These are phyloP conservation scores for Botrytis tulipae DNA, from an alignment of 2,329 filamentous ascomycete species.

Conservation along the genomic window DNA sequence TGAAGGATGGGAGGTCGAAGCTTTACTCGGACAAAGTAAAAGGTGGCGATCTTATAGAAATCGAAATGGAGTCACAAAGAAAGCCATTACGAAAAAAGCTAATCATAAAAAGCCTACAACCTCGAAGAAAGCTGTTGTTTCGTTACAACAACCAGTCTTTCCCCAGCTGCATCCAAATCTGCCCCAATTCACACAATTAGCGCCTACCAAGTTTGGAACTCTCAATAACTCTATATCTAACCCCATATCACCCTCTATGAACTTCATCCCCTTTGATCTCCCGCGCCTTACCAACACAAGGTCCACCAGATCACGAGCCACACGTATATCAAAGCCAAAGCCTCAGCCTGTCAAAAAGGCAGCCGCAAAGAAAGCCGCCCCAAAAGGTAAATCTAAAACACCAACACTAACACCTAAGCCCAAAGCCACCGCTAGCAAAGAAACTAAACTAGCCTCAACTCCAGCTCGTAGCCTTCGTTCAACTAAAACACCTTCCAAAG, in stretches of 20 bases:
- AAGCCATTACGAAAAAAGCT: not conserved
- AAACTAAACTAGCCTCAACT: not conserved
- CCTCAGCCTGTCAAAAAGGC: not conserved
- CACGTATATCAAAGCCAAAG: constrained; percentile 4
- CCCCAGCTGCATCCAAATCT: not conserved
- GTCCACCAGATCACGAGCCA: not conserved
- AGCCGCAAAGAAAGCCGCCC: not conserved
- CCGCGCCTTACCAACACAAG: not conserved
- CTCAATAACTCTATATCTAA: not conserved
- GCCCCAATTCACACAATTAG: not conserved
- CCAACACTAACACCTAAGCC: not conserved
- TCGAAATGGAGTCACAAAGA: not conserved
- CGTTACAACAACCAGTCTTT: not conserved
- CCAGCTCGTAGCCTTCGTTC: not conserved
- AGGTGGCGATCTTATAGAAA: not conserved
- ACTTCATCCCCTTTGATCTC: constrained; percentile 2
- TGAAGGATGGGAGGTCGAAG: constrained; percentile 19
- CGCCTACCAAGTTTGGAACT: not conserved
- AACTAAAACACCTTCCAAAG: not conserved
- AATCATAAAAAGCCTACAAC: not conserved
- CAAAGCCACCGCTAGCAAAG: not conserved
- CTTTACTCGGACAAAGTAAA: constrained; percentile 2
- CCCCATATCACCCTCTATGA: not conserved
- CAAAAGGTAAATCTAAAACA: not conserved
- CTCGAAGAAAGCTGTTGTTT: not conserved